Evolutionary conservation across 192 early-diverging fungal species (phyloP), one percentile per base, ranked within the genome.

Genomic region (Coemansia sp.): DNA sequence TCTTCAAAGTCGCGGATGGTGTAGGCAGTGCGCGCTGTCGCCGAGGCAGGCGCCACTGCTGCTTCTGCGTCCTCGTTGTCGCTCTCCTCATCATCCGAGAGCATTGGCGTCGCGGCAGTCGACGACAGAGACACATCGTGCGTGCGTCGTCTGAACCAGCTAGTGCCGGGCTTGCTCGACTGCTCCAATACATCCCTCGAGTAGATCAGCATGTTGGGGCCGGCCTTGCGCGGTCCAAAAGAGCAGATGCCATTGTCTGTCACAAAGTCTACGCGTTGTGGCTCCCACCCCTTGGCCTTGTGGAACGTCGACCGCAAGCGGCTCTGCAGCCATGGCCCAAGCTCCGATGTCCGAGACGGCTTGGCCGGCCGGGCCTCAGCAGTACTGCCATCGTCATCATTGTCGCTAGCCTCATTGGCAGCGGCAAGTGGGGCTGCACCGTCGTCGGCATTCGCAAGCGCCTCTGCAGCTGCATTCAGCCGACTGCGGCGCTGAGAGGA

Each of bases 1-100:
- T 92, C 89, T 29, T 95, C 94, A 64, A 94, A 77, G 71, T 92
- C 90, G 37, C 79, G 71, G 24, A 89, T 79, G 0, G 75, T 72
- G 43, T 86, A 62, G 0, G 63, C 39, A 5, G 58, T 62, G 24
- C 86, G 69, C 10, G 64, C 24, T n/a, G 42, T 6, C 27, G 24
- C 22, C 4, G 43, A 25, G 7, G 25, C 8, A 32, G 53, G n/a
- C n/a, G n/a, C n/a, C n/a, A n/a, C n/a, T n/a, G n/a, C 10, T 8
- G 39, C 12, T 22, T 42, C 56, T 2, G 43, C 17, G 20, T 59
- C 65, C 20, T 74, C 74, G 2, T 41, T 40, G 15, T 74, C 70
- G 56, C 66, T 66, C 4, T 71, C 76, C 1, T 82, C 75, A 31
- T 63, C 64, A 12, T 73, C 76, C 1, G 74, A 78, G 1, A 78